A percentile compares a stretch with the other conserved stretches of the same genome.
Conservation (phyloP, 768 basidiomycete genomes). For the Paxillus involutus region DNA sequence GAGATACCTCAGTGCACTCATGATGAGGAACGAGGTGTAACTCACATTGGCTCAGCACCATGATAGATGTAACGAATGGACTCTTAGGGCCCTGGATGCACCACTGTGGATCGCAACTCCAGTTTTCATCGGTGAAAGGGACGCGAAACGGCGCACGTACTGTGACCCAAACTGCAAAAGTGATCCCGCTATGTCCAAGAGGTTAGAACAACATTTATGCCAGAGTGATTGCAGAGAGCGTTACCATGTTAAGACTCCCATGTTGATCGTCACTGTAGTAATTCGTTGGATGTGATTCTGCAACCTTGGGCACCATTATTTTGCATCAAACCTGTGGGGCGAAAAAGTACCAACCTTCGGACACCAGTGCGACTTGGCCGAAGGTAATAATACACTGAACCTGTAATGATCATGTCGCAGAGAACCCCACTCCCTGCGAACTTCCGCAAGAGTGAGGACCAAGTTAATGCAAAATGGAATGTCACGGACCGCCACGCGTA, state of each 20-base stretch:
- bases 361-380: slow-evolving; percentile 1
- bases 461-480: too few relatives aligned
- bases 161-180: background rate
- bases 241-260: slow-evolving; percentile 6
- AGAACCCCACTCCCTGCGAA: background rate
- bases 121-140: background rate
- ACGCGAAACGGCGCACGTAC: background rate
- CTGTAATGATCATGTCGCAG: slow-evolving; percentile 1
- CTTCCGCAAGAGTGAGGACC: background rate
- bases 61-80: background rate
- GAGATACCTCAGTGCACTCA: too few relatives aligned
- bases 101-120: background rate
- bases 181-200: background rate
- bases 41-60: slow-evolving; percentile 1
- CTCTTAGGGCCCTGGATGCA: background rate
- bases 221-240: background rate
- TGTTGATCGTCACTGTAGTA: slow-evolving; percentile 2
- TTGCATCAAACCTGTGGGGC: background rate
- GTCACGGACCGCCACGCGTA: background rate
- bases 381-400: slow-evolving; percentile 6
- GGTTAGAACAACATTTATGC: background rate
- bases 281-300: slow-evolving; percentile 1
- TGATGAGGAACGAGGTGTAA: background rate
- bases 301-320: background rate
- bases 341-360: background rate